Evolutionary conservation across 345 rosid species (phyloP).

Genomic region (Anastatica hierochuntica): DNA sequence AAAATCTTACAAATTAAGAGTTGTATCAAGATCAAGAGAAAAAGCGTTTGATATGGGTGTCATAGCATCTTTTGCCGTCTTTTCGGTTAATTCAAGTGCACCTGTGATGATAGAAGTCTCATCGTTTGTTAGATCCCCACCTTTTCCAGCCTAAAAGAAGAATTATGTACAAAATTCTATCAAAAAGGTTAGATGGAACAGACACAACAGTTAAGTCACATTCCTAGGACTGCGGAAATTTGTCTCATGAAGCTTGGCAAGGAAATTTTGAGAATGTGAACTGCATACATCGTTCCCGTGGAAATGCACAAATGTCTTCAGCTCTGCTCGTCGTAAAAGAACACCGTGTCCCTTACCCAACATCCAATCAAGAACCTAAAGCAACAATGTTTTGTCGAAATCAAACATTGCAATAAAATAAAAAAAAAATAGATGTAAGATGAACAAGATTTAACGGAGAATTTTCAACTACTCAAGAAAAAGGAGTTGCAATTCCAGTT

Average conservation of each 20-base stretch:
- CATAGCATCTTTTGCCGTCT: constrained; percentile 93
- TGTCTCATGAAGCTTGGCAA: too few relatives aligned
- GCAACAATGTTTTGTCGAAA: neutral
- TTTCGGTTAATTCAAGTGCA: constrained; percentile 90
- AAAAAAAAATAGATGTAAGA: too few relatives aligned
- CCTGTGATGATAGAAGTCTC: constrained; percentile 95
- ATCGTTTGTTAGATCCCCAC: constrained; percentile 82
- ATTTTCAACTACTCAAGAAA: neutral
- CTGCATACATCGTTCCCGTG: constrained; percentile 78
- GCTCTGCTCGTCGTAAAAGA: constrained; percentile 88
- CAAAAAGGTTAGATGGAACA: neutral
- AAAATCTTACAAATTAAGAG: constrained; percentile 75
- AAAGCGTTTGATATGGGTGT: constrained; percentile 88
- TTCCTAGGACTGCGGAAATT: too few relatives aligned
- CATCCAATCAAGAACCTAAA: constrained; percentile 93
- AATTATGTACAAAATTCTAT: constrained; percentile 6
- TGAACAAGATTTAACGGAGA: neutral
- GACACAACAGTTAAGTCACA: neutral
- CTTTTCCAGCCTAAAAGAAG: constrained; percentile 76
- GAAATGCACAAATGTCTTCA: constrained; percentile 77
- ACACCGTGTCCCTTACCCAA: constrained; percentile 90
- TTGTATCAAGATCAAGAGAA: constrained; percentile 95
- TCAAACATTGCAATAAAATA: neutral
- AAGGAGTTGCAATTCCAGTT: too few relatives aligned
- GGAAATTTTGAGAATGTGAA: neutral